Base-by-base conservation (phyloP, 108 stramenopile species). In the Hondaea fermentalgiana region DNA sequence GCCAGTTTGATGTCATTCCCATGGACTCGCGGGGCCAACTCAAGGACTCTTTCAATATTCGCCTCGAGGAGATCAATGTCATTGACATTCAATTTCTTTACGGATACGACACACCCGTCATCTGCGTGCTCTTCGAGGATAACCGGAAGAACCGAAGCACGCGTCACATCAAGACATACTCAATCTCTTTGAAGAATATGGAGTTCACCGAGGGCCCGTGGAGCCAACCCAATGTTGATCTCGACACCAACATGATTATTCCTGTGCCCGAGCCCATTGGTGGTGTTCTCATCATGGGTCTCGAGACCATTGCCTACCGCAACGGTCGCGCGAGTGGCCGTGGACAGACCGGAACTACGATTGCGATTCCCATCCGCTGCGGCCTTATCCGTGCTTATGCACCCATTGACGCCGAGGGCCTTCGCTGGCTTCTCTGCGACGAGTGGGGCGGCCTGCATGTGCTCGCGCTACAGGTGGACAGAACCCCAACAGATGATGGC, bases 361-460 rank as follows among this genome's bases (percentile, higher is more conserved):
- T 87, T 21, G 59, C 90, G 14, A 72, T 92, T 49, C 59, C 91
- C 43, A 87, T 95, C 57, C 88, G 91, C 88, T 92, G 87, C 87
- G 91, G 91, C 83, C 87, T 87, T 14, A 87, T 95, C 29, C 47
- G 58, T 25, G 91, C 87, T 17, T 88, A 90, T 43, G 87, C 60
- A 92, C 94, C 92, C 93, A 87, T 91, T 60, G 43, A 89, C 90
- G 69, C 60, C 47, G 91, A 90, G 53, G 90, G 92, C 72, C 90
- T 94, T 42, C 93, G 96, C 42, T 96, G 93, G 90, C 93, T 98
- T 47, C 87, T 98, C 29, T 95, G 95, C 45, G 97, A 97, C 91
- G 96, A 98, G 76, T 91, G 90, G 87, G 97, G 98, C 5, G 93
- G 93, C 57, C 88, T 97, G 72, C 96, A 97, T 89, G 88, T 98